A percentile compares a stretch with the other conserved stretches of the same genome.
phyloP scores from a whole-genome alignment of 1,284 basidiomycete genomes.

The Naganishia cerealis region DNA sequence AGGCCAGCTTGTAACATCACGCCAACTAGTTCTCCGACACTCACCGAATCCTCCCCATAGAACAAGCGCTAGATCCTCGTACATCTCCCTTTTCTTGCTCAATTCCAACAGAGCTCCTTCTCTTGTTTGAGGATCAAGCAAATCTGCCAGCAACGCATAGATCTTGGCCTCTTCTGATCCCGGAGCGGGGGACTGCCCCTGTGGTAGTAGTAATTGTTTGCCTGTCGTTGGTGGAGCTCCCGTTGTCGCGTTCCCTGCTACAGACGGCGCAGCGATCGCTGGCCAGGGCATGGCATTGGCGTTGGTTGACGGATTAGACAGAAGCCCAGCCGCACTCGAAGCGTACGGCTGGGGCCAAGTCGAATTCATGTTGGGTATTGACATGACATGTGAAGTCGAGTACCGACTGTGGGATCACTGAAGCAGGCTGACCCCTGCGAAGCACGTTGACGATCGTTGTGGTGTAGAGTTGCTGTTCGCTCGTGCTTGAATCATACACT shows the following conservation, averaged over 20 bases:
- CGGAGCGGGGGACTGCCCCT: conserved; percentile 47
- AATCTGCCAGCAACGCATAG: conserved; percentile 58
- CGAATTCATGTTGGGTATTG: conserved; percentile 31
- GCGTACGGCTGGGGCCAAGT: conserved; percentile 27
- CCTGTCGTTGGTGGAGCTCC: conserved; percentile 34
- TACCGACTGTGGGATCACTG: not conserved
- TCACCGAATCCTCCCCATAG: conserved; percentile 98
- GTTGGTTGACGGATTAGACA: conserved; percentile 10
- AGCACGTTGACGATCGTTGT: conserved; percentile 1
- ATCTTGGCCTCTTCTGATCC: conserved; percentile 59
- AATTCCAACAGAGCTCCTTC: conserved; percentile 88
- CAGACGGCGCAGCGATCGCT: not conserved
- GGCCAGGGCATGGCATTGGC: conserved; percentile 17
- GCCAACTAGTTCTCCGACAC: conserved; percentile 44
- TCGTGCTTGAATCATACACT: not conserved
- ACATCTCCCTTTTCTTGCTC: conserved; percentile 98
- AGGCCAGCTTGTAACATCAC: not conserved
- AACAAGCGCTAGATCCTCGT: conserved; percentile 95
- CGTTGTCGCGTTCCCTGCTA: not conserved
- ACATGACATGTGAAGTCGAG: conserved; percentile 27
- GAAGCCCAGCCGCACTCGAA: conserved; percentile 26
- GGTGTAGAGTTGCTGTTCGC: not conserved
- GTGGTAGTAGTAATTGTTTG: conserved; percentile 51
- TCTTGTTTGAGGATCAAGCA: conserved; percentile 62
- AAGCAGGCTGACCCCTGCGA: not conserved